Conservation (phyloP, 306 rosid species). For the Castanopsis chinensis region DNA sequence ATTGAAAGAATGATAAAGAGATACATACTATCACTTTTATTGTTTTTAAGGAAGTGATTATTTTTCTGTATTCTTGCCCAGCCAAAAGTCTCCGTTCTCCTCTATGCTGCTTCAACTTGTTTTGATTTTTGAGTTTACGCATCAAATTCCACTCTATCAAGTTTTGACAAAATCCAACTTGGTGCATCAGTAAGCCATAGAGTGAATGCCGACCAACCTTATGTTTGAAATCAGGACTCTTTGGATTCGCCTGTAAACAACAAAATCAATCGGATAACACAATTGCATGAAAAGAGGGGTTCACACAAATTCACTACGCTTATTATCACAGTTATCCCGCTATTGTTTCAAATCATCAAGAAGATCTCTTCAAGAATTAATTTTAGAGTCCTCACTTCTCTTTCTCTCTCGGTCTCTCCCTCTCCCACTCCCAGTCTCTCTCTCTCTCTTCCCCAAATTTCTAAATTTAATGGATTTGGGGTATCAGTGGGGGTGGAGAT, state of each 20-base stretch:
- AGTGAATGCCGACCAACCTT: slow-evolving; percentile 45
- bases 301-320: slow-evolving; percentile 41
- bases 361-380: slow-evolving; percentile 54
- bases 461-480: too few species aligned
- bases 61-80: too few species aligned
- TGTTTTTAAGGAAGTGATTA: too few species aligned
- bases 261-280: background rate
- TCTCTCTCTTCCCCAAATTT: too few species aligned
- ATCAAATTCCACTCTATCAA: slow-evolving; percentile 43
- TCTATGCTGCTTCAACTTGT: slow-evolving; percentile 4
- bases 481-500: too few species aligned
- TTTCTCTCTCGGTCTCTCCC: too few species aligned
- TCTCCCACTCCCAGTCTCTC: too few species aligned
- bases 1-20: too few species aligned
- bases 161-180: slow-evolving; percentile 37
- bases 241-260: slow-evolving; percentile 45
- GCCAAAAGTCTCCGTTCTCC: slow-evolving; percentile 4
- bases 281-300: background rate
- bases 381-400: background rate
- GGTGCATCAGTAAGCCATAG: slow-evolving; percentile 46
- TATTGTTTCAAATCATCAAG: slow-evolving; percentile 51
- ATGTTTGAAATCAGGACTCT: slow-evolving; percentile 55
- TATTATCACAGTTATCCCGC: slow-evolving; percentile 51
- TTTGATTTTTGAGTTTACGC: slow-evolving; percentile 16
- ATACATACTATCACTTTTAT: too few species aligned